Percentiles rank a stretch among this genome's conserved stretches.
Conservation (phyloP, 1,284 basidiomycete species). For the Porodaedalea pini region DNA sequence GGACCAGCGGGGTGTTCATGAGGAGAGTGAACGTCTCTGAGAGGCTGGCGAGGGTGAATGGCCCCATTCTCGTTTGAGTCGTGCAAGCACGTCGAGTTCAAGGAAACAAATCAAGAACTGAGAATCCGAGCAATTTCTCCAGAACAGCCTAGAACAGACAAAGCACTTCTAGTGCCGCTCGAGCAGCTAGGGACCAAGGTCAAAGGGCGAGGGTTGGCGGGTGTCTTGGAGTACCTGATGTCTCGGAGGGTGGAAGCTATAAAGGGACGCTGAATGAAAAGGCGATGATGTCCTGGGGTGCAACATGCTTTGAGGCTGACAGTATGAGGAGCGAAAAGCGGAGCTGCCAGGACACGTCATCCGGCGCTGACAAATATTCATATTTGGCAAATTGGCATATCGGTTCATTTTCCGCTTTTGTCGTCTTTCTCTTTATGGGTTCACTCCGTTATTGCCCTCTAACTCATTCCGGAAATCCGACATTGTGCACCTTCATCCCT, state of each 20-base stretch:
- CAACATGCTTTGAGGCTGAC: neutral
- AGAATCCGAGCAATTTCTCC: neutral
- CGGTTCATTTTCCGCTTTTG: neutral
- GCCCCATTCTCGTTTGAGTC: conserved; percentile 3
- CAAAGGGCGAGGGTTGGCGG: too few species aligned
- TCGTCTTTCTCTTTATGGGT: too few species aligned
- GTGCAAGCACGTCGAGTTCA: neutral
- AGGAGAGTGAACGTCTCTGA: conserved; percentile 12
- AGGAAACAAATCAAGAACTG: neutral
- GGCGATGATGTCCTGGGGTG: neutral
- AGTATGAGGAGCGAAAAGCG: neutral
- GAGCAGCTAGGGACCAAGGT: neutral
- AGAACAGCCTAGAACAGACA: neutral
- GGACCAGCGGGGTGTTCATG: conserved; percentile 20
- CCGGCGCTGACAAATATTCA: neutral
- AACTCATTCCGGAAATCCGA: too few species aligned
- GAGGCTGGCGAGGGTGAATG: conserved; percentile 9
- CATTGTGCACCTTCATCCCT: too few species aligned
- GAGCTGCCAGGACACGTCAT: neutral
- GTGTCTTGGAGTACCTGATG: neutral
- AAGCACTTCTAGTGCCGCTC: neutral
- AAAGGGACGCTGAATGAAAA: neutral
- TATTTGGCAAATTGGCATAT: neutral
- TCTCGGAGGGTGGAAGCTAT: neutral
- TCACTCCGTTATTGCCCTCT: too few species aligned